Conservation (phyloP, 345 rosid genomes). For the Populus tremula region DNA sequence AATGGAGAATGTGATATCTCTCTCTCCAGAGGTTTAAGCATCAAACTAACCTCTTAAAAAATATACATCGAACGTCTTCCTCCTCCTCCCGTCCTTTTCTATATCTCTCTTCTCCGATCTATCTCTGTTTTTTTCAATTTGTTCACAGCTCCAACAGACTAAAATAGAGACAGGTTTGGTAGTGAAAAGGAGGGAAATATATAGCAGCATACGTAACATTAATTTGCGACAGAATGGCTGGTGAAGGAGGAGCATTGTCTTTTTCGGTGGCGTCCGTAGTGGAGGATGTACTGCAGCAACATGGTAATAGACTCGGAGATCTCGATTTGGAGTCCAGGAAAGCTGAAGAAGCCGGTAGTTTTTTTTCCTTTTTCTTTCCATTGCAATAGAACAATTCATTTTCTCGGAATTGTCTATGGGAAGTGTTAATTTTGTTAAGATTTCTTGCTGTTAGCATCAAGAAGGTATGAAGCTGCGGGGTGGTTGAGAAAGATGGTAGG, state of each 20-base stretch:
- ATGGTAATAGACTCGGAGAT: slow-evolving; percentile 47
- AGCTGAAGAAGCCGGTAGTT: slow-evolving; percentile 70
- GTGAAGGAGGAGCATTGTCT: slow-evolving; percentile 36
- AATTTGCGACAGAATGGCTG: slow-evolving; percentile 32
- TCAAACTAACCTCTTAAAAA: slow-evolving; percentile 19
- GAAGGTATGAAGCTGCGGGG: slow-evolving; percentile 76
- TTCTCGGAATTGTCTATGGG: background rate
- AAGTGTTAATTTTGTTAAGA: slow-evolving; percentile 3
- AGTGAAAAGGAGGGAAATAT: background rate
- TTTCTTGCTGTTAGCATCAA: slow-evolving; percentile 41
- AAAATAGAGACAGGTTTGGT: background rate
- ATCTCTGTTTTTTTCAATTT: background rate
- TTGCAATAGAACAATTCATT: background rate
- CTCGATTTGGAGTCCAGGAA: slow-evolving; percentile 60
- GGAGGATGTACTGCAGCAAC: slow-evolving; percentile 69
- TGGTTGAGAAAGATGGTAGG: slow-evolving; percentile 83
- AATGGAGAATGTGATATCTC: slow-evolving; percentile 37
- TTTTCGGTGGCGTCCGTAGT: slow-evolving; percentile 63
- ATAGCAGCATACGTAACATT: background rate
- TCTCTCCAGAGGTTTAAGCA: slow-evolving; percentile 6
- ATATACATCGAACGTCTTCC: background rate
- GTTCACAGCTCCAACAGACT: background rate
- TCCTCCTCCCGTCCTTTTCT: background rate
- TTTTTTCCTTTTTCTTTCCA: background rate
- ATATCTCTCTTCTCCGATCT: slow-evolving; percentile 12